Percentiles rank a stretch among this genome's conserved stretches.
Evolutionary conservation across 2,329 filamentous ascomycete genomes (phyloP).

Genomic region (Stemphylium lycopersici): DNA sequence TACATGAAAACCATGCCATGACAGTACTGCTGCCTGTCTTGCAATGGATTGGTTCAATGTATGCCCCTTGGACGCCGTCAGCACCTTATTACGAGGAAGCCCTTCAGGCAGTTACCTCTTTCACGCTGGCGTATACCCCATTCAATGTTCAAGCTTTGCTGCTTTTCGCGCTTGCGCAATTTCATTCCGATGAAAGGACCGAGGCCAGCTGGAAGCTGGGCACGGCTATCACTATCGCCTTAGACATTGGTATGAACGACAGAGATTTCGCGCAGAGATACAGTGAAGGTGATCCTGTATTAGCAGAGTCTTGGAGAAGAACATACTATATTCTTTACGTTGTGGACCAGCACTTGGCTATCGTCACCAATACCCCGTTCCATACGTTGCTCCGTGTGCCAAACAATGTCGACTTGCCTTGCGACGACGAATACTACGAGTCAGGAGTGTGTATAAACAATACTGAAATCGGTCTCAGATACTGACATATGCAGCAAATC

Average conservation of each 20-base stretch:
- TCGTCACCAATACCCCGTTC: conserved; percentile 73
- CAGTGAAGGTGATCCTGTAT: conserved; percentile 67
- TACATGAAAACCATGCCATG: conserved; percentile 27
- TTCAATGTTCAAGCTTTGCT: conserved; percentile 78
- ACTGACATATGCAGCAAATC: conserved; percentile 33
- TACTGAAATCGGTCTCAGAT: background rate
- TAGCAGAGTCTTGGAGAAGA: conserved; percentile 83
- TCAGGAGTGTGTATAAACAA: conserved; percentile 33
- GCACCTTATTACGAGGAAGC: conserved; percentile 35
- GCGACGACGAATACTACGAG: conserved; percentile 74
- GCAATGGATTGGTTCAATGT: conserved; percentile 42
- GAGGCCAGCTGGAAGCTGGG: conserved; percentile 69
- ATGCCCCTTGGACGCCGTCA: conserved; percentile 40
- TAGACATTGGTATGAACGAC: conserved; percentile 80
- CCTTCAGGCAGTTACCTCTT: conserved; percentile 25
- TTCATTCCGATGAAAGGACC: conserved; percentile 77
- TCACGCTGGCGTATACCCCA: conserved; percentile 28
- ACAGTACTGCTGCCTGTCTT: conserved; percentile 32
- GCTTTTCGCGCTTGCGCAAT: conserved; percentile 75
- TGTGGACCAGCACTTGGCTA: conserved; percentile 79
- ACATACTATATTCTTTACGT: conserved; percentile 87
- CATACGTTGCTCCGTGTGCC: conserved; percentile 69
- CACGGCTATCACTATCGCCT: conserved; percentile 70
- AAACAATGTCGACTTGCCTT: conserved; percentile 74
- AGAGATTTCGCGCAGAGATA: conserved; percentile 68